Evolutionary conservation across 176 grass and related monocot genomes (phyloP).

Genomic region (Ensete ventricosum): DNA sequence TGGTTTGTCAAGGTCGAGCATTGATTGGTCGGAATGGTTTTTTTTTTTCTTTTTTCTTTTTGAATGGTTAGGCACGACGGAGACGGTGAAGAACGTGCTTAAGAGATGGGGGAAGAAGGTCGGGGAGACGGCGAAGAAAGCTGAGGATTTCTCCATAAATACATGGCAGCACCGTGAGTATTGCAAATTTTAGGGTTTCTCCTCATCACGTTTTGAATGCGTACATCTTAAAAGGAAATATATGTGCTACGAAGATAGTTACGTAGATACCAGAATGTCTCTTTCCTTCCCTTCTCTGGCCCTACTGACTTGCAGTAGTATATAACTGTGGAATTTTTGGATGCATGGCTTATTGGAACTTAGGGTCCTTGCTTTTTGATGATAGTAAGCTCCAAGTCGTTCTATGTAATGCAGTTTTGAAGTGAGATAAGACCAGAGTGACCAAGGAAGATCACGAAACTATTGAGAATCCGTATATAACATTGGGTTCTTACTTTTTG

Average conservation of each 20-base stretch:
- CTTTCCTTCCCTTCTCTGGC: neutral
- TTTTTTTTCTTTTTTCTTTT: constrained; percentile 11
- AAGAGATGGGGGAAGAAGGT: constrained; percentile 69
- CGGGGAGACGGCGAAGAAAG: constrained; percentile 59
- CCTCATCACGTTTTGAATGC: neutral
- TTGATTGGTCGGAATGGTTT: neutral
- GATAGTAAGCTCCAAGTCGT: too few relatives aligned
- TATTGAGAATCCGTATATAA: too few relatives aligned
- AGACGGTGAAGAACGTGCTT: constrained; percentile 69
- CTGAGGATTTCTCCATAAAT: constrained; percentile 84
- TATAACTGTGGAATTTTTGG: too few relatives aligned
- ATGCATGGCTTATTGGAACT: too few relatives aligned
- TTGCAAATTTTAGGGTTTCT: neutral
- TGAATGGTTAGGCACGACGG: constrained; percentile 41
- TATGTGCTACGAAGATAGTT: neutral
- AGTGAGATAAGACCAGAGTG: too few relatives aligned
- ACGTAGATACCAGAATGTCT: neutral
- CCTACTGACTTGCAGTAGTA: too few relatives aligned
- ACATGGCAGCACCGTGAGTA: constrained; percentile 93
- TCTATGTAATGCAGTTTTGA: too few relatives aligned
- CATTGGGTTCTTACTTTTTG: too few relatives aligned
- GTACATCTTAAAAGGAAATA: neutral
- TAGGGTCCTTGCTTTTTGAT: too few relatives aligned
- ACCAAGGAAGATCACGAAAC: too few relatives aligned
- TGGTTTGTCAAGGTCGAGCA: neutral